phyloP scores from a whole-genome alignment of 192 early-diverging fungal genomes.

The Thamnidium elegans region DNA sequence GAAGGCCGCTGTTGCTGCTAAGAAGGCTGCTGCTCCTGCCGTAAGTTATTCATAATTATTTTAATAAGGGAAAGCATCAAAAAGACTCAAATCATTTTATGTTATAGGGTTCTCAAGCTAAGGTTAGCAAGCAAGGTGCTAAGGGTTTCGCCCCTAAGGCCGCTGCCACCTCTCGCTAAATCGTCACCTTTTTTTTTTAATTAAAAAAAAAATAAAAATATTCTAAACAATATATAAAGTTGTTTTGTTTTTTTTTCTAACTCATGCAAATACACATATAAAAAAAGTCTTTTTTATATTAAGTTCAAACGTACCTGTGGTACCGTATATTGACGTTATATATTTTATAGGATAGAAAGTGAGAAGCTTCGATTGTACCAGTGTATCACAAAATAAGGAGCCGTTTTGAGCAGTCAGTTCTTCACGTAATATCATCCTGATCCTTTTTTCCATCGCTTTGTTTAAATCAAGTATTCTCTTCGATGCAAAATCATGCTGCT shows the following conservation, averaged over 20 bases:
- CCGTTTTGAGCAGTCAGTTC: too few species aligned
- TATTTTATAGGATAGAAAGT: too few species aligned
- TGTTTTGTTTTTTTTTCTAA: too few species aligned
- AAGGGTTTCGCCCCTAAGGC: slow-evolving; percentile 81
- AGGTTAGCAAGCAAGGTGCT: slow-evolving; percentile 78
- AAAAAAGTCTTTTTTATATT: too few species aligned
- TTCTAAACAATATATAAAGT: not conserved
- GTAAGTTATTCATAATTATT: not conserved
- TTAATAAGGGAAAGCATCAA: not conserved
- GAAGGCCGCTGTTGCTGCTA: slow-evolving; percentile 84
- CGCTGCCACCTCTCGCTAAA: slow-evolving; percentile 81
- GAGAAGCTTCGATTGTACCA: too few species aligned
- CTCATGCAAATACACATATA: too few species aligned
- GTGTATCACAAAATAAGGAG: too few species aligned
- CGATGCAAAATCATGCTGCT: too few species aligned
- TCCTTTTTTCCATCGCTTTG: too few species aligned
- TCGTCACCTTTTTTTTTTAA: slow-evolving; percentile 6
- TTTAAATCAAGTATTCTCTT: not conserved
- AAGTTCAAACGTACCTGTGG: too few species aligned
- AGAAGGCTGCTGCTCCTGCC: slow-evolving; percentile 62
- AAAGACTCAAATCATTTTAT: not conserved
- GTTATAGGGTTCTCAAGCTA: slow-evolving; percentile 38
- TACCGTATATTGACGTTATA: too few species aligned
- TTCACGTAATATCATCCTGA: too few species aligned
- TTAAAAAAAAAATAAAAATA: slow-evolving; percentile 9